phyloP scores from a whole-genome alignment of 139 green algal genomes.

The Limnomonas spitsbergensis region DNA sequence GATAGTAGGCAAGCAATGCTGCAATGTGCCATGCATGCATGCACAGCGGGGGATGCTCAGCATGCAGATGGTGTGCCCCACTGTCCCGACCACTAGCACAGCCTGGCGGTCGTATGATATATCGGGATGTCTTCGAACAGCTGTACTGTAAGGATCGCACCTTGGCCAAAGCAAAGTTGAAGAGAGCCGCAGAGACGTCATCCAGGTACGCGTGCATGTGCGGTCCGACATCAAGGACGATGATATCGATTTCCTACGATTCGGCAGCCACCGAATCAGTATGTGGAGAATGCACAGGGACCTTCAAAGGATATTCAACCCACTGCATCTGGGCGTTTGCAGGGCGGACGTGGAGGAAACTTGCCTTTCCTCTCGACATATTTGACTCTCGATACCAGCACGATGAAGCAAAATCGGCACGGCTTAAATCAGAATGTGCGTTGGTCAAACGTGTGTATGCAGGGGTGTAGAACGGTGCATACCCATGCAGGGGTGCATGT shows the following conservation, averaged over 20 bases:
- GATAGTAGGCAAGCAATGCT: neutral
- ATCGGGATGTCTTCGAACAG: too few relatives aligned
- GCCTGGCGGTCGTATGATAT: too few relatives aligned
- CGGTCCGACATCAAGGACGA: neutral
- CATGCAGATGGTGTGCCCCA: too few relatives aligned
- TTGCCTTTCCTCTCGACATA: neutral
- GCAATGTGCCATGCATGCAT: too few relatives aligned
- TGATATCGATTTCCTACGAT: neutral
- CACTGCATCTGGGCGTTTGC: neutral
- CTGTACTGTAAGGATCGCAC: neutral
- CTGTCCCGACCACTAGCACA: too few relatives aligned
- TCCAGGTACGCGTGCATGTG: neutral
- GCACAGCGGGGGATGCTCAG: too few relatives aligned
- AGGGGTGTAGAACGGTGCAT: too few relatives aligned
- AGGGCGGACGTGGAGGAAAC: neutral
- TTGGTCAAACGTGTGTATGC: too few relatives aligned
- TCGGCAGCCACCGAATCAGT: neutral
- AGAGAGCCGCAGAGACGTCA: neutral
- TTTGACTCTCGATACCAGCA: too few relatives aligned
- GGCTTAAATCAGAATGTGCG: too few relatives aligned
- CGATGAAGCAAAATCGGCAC: too few relatives aligned
- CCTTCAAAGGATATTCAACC: neutral
- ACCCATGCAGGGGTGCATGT: too few relatives aligned
- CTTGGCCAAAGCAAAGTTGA: slow-evolving; percentile 12
- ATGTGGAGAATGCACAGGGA: neutral